Evolutionary conservation across 2,329 filamentous ascomycete genomes (phyloP), one percentile per base, ranked within the genome.

Genomic region (Trichoderma afroharzianum): DNA sequence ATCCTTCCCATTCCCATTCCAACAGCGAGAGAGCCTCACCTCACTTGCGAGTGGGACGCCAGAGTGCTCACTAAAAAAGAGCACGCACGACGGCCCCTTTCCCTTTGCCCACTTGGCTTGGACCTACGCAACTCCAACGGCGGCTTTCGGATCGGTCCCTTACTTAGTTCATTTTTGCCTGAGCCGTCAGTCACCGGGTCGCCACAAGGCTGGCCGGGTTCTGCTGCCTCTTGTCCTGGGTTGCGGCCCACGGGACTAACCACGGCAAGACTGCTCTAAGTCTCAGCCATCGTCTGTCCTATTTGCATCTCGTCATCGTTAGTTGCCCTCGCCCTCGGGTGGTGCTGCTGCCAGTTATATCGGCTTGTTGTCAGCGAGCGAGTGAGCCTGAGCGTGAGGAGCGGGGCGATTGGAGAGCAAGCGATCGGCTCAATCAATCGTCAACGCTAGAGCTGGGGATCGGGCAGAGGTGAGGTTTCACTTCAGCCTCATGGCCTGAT

Each of bases 341-440:
- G 39, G 15, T 43, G 39, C 39, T 43, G 33, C 59, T 63, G 18
- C 18, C 26, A 53, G 28, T 58, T 30, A 21, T 59, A 57, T 26
- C 26, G 28, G 15, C 12, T 30, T 24, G 39, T 4, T 43, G 47
- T 8, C 28, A 30, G 30, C 47, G 28, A 57, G 47, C 26, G 32
- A 70, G 43, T 70, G 18, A 43, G 57, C 12, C 12, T 3, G 28
- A 18, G 21, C 24, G 55, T 8, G 21, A 32, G 21, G 30, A 68
- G 58, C 68, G 59, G 59, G 68, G 68, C 47, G 68, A 63, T 68
- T 28, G 30, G 59, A 18, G 68, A 63, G 68, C 47, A 57, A 57
- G 43, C 39, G 28, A 63, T 62, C 68, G 32, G 28, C 66, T 68
- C 39, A 58, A 58, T 61, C 36, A 36, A 68, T 61, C 39, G 39